Evolutionary conservation across 805 yeast species (phyloP).

Genomic region (Wickerhamiella kazuoi): DNA sequence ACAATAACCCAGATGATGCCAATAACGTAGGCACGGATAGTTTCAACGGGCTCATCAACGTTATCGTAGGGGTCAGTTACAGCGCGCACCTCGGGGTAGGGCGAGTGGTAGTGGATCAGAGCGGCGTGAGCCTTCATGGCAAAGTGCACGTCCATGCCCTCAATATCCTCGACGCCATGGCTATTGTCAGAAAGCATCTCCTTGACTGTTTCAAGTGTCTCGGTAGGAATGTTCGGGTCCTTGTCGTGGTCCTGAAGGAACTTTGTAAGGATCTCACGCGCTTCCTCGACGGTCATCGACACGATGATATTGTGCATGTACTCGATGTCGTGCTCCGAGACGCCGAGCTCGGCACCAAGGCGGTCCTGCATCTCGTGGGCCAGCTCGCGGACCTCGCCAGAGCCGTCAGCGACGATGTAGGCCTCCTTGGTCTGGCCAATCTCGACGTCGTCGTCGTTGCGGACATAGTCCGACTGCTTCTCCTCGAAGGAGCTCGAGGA

Average conservation of each 20-base stretch:
- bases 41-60: constrained; percentile 28
- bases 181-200: not conserved
- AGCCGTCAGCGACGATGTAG: not conserved
- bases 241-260: constrained; percentile 1
- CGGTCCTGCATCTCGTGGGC: constrained; percentile 1
- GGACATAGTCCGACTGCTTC: constrained; percentile 1
- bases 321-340: constrained; percentile 1
- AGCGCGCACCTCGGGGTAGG: constrained; percentile 44
- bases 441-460: not conserved
- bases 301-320: not conserved
- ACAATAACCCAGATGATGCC: constrained; percentile 33
- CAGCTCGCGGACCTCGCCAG: not conserved
- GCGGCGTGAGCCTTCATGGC: constrained; percentile 26
- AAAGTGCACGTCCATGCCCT: constrained; percentile 1
- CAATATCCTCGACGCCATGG: not conserved
- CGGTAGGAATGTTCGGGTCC: constrained; percentile 2
- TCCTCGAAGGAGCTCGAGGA: not conserved
- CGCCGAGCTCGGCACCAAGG: not conserved
- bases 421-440: not conserved
- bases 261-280: constrained; percentile 1
- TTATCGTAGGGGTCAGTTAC: constrained; percentile 37
- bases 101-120: constrained; percentile 27
- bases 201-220: not conserved
- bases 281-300: constrained; percentile 1
- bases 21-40: constrained; percentile 33